These are phyloP conservation scores for Leersia perrieri DNA, from an alignment of 176 grass and related monocot genomes.

Conservation along the genomic window DNA sequence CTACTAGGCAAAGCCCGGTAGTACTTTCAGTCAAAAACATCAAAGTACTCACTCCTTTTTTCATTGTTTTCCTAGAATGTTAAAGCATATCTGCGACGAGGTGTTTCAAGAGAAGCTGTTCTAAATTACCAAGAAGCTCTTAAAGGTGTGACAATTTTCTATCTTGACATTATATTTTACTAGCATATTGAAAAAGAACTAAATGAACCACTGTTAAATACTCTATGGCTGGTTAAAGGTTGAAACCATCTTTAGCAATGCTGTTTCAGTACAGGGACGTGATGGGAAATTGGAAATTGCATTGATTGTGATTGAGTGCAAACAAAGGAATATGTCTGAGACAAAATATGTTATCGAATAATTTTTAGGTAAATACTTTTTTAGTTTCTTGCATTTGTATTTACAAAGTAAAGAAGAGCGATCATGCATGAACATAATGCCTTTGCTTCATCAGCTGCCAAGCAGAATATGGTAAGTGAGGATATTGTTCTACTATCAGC, in stretches of 20 bases:
- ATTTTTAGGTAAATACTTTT: background rate
- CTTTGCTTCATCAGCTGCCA: background rate
- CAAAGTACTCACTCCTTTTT: background rate
- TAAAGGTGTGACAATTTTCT: slow-evolving; percentile 57
- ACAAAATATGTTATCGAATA: background rate
- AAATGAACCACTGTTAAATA: slow-evolving; percentile 17
- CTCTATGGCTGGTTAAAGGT: background rate
- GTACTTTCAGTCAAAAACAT: background rate
- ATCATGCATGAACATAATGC: background rate
- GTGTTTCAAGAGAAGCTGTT: slow-evolving; percentile 69
- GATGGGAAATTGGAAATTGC: background rate
- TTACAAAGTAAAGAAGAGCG: background rate
- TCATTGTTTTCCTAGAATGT: slow-evolving; percentile 60
- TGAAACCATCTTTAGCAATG: too few species aligned
- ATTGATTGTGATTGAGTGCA: background rate
- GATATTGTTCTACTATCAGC: background rate
- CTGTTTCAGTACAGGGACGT: background rate
- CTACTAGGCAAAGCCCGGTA: too few species aligned
- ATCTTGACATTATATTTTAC: background rate
- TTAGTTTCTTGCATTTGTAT: background rate
- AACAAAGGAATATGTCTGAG: background rate
- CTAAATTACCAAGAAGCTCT: slow-evolving; percentile 85
- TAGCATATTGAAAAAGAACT: slow-evolving; percentile 21
- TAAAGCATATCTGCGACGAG: slow-evolving; percentile 93
- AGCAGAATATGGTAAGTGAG: background rate